Evolutionary conservation across 352 stramenopile genomes (phyloP), one percentile per base, ranked within the genome.

Genomic region (Globisporangium middletonii): DNA sequence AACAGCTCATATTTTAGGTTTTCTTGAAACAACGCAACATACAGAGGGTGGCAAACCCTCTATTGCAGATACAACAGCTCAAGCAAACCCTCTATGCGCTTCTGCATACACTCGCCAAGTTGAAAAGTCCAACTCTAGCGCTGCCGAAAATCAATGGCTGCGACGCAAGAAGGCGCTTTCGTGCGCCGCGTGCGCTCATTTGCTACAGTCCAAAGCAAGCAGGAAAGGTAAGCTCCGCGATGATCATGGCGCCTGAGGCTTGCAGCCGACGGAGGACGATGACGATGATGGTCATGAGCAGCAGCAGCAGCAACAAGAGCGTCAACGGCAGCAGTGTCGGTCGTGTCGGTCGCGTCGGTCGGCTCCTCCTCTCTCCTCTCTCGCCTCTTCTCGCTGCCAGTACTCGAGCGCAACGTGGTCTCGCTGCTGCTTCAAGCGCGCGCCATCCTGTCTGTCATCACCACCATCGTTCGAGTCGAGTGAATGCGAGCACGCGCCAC

Each of bases 121-220:
- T 18, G 13, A 45, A 19, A 4, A 9, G 41, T 45, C 15, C 41
- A 45, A 48, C 33, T 28, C 28, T 54, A 3, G 30, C 4, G 28
- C 18, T 41, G 26, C 48, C 26, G 27, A 55, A 55, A 33, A 27
- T 59, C 50, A 86, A 82, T 86, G 79, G 75, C 73, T 83, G 76
- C 71, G 73, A 64, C 3, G 43, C 43, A 62, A 62, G 55, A 60
- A 65, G 62, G 65, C 60, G 28, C 26, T 37, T 26, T 3, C 3
- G 27, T 12, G 2, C 26, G 63, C 57, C 58, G 38, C 45, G 27
- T 57, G 54, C 48, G 37, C 51, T 53, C 72, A 87, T 84, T 88
- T 83, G 75, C 76, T 88, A 87, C 80, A 88, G 80, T 90, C 80
- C 80, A 88, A 90, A 90, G 80, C 80, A 87, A 89, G 56, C 56